Percentiles rank a stretch among this genome's conserved stretches.
Evolutionary conservation across 78 protist species (phyloP).

Genomic region (Planoprotostelium fungivorum): DNA sequence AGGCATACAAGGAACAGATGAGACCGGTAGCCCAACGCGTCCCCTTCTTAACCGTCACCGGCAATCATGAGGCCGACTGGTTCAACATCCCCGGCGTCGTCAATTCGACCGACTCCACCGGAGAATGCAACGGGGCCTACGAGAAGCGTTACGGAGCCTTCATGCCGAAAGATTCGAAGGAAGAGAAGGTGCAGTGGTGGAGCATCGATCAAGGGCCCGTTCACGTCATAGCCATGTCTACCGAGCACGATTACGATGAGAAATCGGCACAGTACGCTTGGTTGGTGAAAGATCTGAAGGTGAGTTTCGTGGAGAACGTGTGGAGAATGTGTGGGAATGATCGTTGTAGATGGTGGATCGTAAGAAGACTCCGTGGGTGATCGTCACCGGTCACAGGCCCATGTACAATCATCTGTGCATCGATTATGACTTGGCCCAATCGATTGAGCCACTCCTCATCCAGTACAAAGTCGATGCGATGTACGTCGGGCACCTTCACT

Average conservation of each 20-base stretch:
- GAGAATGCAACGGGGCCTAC: background rate
- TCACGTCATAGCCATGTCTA: constrained; percentile 50
- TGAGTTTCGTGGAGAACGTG: background rate
- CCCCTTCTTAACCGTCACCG: background rate
- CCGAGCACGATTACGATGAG: constrained; percentile 44
- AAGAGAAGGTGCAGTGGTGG: constrained; percentile 17
- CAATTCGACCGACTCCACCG: background rate
- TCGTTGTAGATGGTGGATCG: constrained; percentile 18
- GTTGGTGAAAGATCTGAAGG: constrained; percentile 24
- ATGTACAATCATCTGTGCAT: background rate
- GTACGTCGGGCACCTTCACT: background rate
- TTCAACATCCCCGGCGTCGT: background rate
- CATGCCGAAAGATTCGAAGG: background rate
- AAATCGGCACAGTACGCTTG: constrained; percentile 34
- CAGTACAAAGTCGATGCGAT: background rate
- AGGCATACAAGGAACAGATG: background rate
- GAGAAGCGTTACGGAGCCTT: background rate
- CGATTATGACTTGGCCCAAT: background rate
- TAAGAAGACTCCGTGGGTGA: constrained; percentile 55
- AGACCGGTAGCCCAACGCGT: background rate
- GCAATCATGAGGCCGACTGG: background rate
- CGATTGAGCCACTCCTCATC: background rate
- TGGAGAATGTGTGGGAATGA: background rate
- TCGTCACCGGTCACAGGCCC: constrained; percentile 55
- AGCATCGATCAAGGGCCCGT: constrained; percentile 46